Evolutionary conservation across 2,329 filamentous ascomycete genomes (phyloP), one percentile per base, ranked within the genome.

Genomic region (Phyllosticta ampelicida): DNA sequence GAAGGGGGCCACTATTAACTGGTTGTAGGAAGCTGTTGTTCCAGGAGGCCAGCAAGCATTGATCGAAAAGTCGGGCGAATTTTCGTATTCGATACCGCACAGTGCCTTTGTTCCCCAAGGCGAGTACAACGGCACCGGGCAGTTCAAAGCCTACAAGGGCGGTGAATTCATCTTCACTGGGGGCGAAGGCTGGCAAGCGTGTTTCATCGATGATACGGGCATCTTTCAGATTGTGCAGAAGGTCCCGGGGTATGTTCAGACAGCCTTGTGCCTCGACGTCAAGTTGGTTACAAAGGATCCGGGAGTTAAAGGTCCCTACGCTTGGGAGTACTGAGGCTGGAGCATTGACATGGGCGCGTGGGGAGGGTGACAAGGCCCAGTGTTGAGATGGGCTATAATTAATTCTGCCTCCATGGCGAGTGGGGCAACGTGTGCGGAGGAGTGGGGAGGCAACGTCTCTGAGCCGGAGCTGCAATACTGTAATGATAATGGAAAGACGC

Each of bases 21-120:
- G 23, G 48, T 16, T 29, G 9, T 28, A 59, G 53, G 26, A 29
- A 9, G 21, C 23, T 18, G 16, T 5, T 18, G 54, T 56, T 16
- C 58, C 58, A 19, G 58, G 58, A n/a, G 54, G 58, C 16, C 58
- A 60, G n/a, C 29, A 51, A 19, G 52, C 29, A 28, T 56, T 52
- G 23, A 56, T 60, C 29, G 29, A 56, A 18, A 30, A 20, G 50
- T 26, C 36, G 2, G 58, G 53, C 8, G 16, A 48, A 1, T 36
- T 60, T 19, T 48, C 48, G 21, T 60, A 48, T 21, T 56, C 58
- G 28, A 29, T n/a, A 19, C 49, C 54, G 13, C 58, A 60, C 54
- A 60, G 58, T 26, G 49, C n/a, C 13, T 36, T 44, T 16, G 26
- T 56, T 20, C 58, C 58, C 9, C 5, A 28, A 5, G 53, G 53